phyloP scores from a whole-genome alignment of 2,329 filamentous ascomycete species.

The Xylariomycetidae sp. region DNA sequence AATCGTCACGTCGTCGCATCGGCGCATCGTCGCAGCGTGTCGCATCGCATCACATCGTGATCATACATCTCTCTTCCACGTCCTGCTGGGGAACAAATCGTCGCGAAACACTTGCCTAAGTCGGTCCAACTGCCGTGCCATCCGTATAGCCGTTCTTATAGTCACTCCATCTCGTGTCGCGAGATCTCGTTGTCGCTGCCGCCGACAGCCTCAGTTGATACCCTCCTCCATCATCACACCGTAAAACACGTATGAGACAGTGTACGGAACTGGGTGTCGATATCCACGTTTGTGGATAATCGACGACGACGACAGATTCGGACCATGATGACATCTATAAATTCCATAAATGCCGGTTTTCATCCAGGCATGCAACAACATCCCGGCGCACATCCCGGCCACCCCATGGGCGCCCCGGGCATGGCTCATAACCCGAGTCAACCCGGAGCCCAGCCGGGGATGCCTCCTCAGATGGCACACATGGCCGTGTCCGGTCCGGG shows the following conservation, averaged over 20 bases:
- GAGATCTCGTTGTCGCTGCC: too few relatives aligned
- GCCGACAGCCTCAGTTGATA: constrained; percentile 8
- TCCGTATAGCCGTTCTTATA: too few relatives aligned
- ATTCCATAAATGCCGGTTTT: constrained; percentile 55
- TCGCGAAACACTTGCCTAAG: too few relatives aligned
- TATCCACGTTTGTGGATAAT: constrained; percentile 58
- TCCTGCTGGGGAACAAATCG: too few relatives aligned
- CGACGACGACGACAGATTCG: constrained; percentile 37
- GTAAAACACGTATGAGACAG: constrained; percentile 42
- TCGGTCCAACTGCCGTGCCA: too few relatives aligned
- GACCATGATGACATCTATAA: constrained; percentile 69
- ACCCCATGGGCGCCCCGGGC: constrained; percentile 54
- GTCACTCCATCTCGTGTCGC: too few relatives aligned
- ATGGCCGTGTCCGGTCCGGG: constrained; percentile 70
- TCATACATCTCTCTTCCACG: too few relatives aligned
- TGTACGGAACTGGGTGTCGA: constrained; percentile 41
- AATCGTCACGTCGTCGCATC: too few relatives aligned
- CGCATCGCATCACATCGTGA: constrained; percentile 2
- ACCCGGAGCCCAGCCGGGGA: constrained; percentile 61
- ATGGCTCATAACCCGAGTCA: constrained; percentile 67
- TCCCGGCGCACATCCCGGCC: constrained; percentile 61
- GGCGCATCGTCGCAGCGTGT: constrained; percentile 4
- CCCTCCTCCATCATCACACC: constrained; percentile 10
- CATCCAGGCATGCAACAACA: constrained; percentile 70
- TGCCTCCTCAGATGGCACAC: constrained; percentile 66